Evolutionary conservation across 192 early-diverging fungal genomes (phyloP).

Genomic region (Thoreauomyces humboldtii): DNA sequence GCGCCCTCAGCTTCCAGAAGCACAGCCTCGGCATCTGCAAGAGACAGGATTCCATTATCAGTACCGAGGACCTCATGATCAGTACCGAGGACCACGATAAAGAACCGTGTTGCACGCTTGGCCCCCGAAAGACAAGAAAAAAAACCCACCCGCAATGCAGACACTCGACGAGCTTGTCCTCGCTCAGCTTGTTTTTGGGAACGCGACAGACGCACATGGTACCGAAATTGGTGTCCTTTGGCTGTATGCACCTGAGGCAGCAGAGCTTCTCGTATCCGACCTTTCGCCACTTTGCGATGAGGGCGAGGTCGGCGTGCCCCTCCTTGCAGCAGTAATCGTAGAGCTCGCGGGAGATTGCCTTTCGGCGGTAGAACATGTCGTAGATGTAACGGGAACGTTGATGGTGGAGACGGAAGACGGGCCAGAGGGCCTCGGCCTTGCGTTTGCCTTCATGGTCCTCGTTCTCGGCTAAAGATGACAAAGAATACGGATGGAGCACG

Average conservation of each 20-base stretch:
- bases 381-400: slow-evolving; percentile 96
- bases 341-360: slow-evolving; percentile 87
- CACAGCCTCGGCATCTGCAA: slow-evolving; percentile 46
- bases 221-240: slow-evolving; percentile 95
- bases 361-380: slow-evolving; percentile 94
- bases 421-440: slow-evolving; percentile 88
- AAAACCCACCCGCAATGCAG: slow-evolving; percentile 82
- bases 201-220: slow-evolving; percentile 98
- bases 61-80: background rate
- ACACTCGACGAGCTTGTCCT: slow-evolving; percentile 90
- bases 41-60: background rate
- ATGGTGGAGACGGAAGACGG: slow-evolving; percentile 94
- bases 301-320: slow-evolving; percentile 82
- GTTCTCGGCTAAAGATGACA: slow-evolving; percentile 79
- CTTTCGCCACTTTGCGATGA: slow-evolving; percentile 99
- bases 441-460: slow-evolving; percentile 92
- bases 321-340: slow-evolving; percentile 93
- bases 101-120: background rate
- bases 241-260: slow-evolving; percentile 95
- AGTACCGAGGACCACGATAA: background rate
- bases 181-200: slow-evolving; percentile 83
- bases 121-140: background rate
- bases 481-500: too few species aligned
- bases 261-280: slow-evolving; percentile 95
- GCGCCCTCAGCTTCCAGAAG: slow-evolving; percentile 32